Evolutionary conservation across 148 eudicot genomes (phyloP).

Genomic region (Chenopodium formosanum): DNA sequence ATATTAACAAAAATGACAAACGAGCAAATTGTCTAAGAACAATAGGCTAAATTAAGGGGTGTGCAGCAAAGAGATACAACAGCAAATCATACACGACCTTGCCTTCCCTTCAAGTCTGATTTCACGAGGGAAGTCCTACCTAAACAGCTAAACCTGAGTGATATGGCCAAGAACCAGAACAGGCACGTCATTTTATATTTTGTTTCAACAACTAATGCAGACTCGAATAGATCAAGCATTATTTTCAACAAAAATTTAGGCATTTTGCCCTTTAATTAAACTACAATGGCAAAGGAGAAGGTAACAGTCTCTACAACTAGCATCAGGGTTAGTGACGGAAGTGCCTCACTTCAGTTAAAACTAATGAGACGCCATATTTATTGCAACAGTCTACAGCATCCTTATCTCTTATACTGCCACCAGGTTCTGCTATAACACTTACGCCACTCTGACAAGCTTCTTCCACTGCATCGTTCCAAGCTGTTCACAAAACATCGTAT

Average conservation of each 20-base stretch:
- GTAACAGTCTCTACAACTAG: neutral
- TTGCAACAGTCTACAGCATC: slow-evolving; percentile 90
- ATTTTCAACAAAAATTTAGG: slow-evolving; percentile 14
- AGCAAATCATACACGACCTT: neutral
- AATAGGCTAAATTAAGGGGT: neutral
- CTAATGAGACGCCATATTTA: slow-evolving; percentile 81
- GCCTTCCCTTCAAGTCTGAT: neutral
- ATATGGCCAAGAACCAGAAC: neutral
- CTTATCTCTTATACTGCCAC: slow-evolving; percentile 82
- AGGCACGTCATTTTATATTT: neutral
- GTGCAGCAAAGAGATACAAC: neutral
- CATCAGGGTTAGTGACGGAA: slow-evolving; percentile 58
- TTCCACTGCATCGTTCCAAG: slow-evolving; percentile 96
- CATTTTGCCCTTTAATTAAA: slow-evolving; percentile 3
- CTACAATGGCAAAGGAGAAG: neutral
- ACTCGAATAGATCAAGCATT: neutral
- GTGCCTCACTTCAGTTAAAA: slow-evolving; percentile 82
- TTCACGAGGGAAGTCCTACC: neutral
- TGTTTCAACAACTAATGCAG: neutral
- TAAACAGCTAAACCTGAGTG: neutral
- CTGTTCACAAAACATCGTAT: slow-evolving; percentile 33
- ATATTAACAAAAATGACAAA: neutral
- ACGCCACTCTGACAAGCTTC: slow-evolving; percentile 90
- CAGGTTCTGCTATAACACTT: slow-evolving; percentile 80
- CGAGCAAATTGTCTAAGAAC: neutral